Evolutionary conservation across 176 grass and related monocot species (phyloP).

Genomic region (Tillandsia fasciculata): DNA sequence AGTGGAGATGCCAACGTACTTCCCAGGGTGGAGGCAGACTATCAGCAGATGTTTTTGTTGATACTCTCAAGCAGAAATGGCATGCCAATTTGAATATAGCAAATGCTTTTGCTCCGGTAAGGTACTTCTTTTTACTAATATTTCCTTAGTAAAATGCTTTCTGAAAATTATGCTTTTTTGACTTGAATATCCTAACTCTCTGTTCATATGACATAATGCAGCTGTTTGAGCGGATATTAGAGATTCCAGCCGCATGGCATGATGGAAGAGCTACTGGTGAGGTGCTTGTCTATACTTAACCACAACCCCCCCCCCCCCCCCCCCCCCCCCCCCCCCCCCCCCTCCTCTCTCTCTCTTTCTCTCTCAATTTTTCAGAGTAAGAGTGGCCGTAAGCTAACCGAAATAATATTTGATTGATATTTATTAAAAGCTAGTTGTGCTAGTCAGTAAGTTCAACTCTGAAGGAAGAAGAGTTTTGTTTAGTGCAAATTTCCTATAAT

Average conservation of each 20-base stretch:
- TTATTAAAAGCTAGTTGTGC: neutral
- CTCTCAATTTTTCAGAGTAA: no score
- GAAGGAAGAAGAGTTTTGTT: no score
- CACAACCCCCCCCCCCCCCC: no score
- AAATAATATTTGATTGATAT: no score
- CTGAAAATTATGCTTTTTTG: slow-evolving; percentile 21
- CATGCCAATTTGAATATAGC: slow-evolving; percentile 79
- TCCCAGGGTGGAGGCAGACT: slow-evolving; percentile 88
- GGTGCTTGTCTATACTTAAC: slow-evolving; percentile 67
- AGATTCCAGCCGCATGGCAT: slow-evolving; percentile 71
- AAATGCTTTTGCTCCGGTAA: slow-evolving; percentile 90
- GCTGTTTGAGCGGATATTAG: slow-evolving; percentile 81
- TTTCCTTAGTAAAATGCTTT: neutral
- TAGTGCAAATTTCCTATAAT: no score
- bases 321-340: neutral
- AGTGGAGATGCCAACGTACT: slow-evolving; percentile 79
- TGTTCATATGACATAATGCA: slow-evolving; percentile 27
- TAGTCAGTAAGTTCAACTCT: neutral
- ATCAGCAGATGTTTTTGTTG: slow-evolving; percentile 89
- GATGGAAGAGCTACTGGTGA: slow-evolving; percentile 98
- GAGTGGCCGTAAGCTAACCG: no score
- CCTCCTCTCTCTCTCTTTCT: no score
- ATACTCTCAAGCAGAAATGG: slow-evolving; percentile 88
- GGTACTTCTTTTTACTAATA: slow-evolving; percentile 18
- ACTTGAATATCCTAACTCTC: slow-evolving; percentile 22